phyloP scores from a whole-genome alignment of 2,329 filamentous ascomycete genomes.

The Aspergillus fumigatus region DNA sequence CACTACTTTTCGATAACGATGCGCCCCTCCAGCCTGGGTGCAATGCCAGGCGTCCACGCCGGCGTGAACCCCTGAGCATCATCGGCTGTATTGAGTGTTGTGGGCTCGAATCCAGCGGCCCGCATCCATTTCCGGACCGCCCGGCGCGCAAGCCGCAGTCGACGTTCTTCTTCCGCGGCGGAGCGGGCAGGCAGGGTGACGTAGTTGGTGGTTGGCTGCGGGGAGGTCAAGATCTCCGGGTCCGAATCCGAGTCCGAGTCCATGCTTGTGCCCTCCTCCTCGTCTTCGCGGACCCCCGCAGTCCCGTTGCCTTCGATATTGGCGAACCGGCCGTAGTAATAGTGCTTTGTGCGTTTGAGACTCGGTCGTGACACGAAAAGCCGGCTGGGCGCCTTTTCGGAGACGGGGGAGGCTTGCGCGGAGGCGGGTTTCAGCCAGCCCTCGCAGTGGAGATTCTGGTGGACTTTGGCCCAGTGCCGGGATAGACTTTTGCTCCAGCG shows the following conservation, averaged over 20 bases:
- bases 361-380: conserved; percentile 12
- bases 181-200: conserved; percentile 35
- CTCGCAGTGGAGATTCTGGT: conserved; percentile 54
- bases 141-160: conserved; percentile 62
- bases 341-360: conserved; percentile 20
- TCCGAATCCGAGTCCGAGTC: conserved; percentile 42
- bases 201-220: conserved; percentile 31
- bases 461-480: conserved; percentile 63
- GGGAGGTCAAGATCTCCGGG: conserved; percentile 35
- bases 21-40: conserved; percentile 71
- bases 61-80: conserved; percentile 56
- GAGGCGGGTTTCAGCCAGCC: conserved; percentile 47
- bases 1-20: conserved; percentile 45
- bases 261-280: conserved; percentile 37
- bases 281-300: conserved; percentile 38
- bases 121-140: conserved; percentile 71
- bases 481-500: conserved; percentile 61
- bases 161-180: conserved; percentile 48
- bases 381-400: conserved; percentile 20
- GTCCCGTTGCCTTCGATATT: conserved; percentile 26
- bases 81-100: conserved; percentile 46
- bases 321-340: conserved; percentile 30
- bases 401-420: conserved; percentile 22
- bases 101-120: conserved; percentile 57
- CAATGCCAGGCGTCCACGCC: conserved; percentile 76